Base-by-base conservation (phyloP, 768 basidiomycete species). In the Pisolithus orientalis region DNA sequence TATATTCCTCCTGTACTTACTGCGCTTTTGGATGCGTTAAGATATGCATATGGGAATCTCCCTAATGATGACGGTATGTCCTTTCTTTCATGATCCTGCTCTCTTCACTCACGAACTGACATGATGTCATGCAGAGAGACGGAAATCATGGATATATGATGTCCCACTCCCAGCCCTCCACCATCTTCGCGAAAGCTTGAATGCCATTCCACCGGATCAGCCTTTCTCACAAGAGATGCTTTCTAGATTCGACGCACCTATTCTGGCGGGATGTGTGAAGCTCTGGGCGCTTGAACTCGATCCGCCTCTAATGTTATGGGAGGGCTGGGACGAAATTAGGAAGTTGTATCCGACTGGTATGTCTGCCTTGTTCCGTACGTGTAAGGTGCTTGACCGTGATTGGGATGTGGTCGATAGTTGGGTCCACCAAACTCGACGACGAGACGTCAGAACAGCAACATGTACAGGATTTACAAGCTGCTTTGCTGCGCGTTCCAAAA, bases 101-200 rank as follows among this genome's bases (percentile, higher is more conserved):
- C 4, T 44, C 7, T 37, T 37, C 34, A 16, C 9, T 6, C 45
- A 44, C 57, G 24, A 60, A 39, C 11, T 16, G 34, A 51, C 47
- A n/a, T 21, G 50, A 17, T 34, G 1, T 16, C 34, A 11, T 34
- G 4, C 63, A 84, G 94, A 94, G 65, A 87, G 82, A 64, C 83
- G 94, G 53, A 92, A 87, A 72, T 73, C 85, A 4, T 97, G 94
- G 94, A 90, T 97, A 50, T 98, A 96, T 68, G 92, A 97, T 60
- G 88, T 90, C 4, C 93, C 94, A 1, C 77, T 98, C 6, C 74
- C 82, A 1, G 81, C 83, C 25, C 79, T 88, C 14, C 94, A 98
- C 60, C 86, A 87, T 53, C 82, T 97, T 29, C 84, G 94, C 52
- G 90, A 93, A 68, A 76, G 77, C 5, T 73, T 97, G 49, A 95